phyloP scores from a whole-genome alignment of 2,329 filamentous ascomycete genomes.

The Aureobasidium sp. region DNA sequence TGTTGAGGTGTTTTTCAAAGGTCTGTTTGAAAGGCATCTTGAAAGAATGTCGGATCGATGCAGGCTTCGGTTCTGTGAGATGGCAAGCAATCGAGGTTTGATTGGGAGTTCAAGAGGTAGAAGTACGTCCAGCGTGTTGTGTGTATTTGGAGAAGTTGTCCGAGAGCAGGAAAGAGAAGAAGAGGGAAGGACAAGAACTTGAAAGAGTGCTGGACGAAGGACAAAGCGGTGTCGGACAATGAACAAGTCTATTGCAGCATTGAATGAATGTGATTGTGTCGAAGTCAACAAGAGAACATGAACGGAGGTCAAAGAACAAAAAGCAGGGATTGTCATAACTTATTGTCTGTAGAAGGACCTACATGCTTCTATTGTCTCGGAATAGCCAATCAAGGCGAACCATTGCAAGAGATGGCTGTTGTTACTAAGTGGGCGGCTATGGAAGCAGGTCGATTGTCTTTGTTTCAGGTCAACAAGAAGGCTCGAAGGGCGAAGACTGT shows the following conservation, averaged over 20 bases:
- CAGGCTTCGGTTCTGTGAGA: background rate
- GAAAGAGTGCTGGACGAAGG: background rate
- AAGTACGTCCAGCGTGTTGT: conserved; percentile 3
- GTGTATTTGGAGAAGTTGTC: background rate
- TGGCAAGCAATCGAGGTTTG: background rate
- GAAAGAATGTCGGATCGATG: background rate
- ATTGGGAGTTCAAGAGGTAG: background rate
- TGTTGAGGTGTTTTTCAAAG: conserved; percentile 30
- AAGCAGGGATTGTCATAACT: background rate
- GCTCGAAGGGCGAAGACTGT: background rate
- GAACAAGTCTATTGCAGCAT: background rate
- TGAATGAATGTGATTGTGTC: conserved; percentile 4
- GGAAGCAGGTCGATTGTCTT: background rate
- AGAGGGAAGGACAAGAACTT: background rate
- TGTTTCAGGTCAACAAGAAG: background rate
- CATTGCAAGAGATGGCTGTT: background rate
- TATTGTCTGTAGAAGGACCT: conserved; percentile 12
- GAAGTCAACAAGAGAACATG: background rate
- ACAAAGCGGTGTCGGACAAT: background rate
- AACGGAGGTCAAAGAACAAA: background rate
- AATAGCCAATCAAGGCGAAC: background rate
- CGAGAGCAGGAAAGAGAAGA: background rate
- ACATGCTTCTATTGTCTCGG: conserved; percentile 3
- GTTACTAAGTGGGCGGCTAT: background rate
- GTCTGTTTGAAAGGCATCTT: conserved; percentile 25